phyloP scores from a whole-genome alignment of 2,329 filamentous ascomycete genomes.

The Phyllosticta citribraziliensis region DNA sequence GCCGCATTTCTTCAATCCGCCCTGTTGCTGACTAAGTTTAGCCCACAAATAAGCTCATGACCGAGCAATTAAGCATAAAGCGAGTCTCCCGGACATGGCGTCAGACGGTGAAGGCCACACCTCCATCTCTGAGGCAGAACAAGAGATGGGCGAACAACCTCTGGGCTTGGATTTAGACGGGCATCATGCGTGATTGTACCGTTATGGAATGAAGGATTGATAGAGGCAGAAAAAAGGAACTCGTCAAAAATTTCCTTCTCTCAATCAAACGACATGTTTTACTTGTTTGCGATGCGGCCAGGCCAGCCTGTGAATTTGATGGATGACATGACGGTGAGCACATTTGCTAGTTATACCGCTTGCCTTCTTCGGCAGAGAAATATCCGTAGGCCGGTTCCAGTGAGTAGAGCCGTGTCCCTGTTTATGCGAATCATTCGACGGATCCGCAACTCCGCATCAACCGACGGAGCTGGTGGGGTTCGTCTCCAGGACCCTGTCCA shows the following conservation, averaged over 20 bases:
- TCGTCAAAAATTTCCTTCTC: neutral
- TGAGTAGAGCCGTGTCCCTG: too few relatives aligned
- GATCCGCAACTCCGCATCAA: too few relatives aligned
- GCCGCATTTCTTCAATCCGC: neutral
- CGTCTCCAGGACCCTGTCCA: too few relatives aligned
- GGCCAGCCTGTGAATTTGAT: too few relatives aligned
- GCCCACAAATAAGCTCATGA: constrained; percentile 6
- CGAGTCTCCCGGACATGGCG: neutral
- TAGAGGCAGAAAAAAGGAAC: neutral
- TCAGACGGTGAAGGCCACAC: neutral
- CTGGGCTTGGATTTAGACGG: neutral
- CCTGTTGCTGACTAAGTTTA: neutral
- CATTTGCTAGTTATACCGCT: neutral
- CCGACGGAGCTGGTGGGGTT: too few relatives aligned
- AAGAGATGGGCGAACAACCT: neutral
- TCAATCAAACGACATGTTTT: neutral
- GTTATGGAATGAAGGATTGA: neutral
- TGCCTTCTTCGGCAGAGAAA: neutral
- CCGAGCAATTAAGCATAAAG: neutral
- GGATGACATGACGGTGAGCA: too few relatives aligned
- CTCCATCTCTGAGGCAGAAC: neutral
- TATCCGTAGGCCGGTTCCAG: too few relatives aligned
- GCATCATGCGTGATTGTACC: neutral
- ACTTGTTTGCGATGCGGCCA: neutral
- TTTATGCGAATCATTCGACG: too few relatives aligned